A percentile compares a stretch with the other conserved stretches of the same genome.
These are phyloP conservation scores for Spergularia marina DNA, from an alignment of 148 eudicot genomes.

Conservation along the genomic window DNA sequence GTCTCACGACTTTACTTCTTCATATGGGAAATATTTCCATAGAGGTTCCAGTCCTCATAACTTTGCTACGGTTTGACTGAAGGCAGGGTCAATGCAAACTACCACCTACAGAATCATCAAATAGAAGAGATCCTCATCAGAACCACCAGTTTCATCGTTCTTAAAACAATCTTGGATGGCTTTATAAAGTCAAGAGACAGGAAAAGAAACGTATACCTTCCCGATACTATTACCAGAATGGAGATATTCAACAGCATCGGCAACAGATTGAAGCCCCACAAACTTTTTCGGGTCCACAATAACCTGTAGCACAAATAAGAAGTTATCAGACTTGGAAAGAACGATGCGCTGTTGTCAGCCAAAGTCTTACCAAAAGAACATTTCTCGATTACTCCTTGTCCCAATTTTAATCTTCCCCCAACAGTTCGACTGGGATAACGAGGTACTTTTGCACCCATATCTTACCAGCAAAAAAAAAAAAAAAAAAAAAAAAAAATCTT, in stretches of 20 bases:
- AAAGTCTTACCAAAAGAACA: too few species aligned
- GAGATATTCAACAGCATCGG: conserved; percentile 95
- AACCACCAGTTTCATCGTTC: neutral
- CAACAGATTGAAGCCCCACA: conserved; percentile 73
- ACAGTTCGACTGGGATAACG: too few species aligned
- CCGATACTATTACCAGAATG: conserved; percentile 92
- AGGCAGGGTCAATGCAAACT: conserved; percentile 76
- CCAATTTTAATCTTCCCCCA: too few species aligned
- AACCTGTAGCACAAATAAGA: conserved; percentile 41
- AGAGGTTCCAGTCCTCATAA: conserved; percentile 33
- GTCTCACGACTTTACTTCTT: neutral
- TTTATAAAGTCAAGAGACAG: neutral
- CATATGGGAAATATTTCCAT: neutral
- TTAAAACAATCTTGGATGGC: too few species aligned
- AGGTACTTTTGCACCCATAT: too few species aligned
- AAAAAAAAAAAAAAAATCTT: too few species aligned
- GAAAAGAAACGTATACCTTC: conserved; percentile 52
- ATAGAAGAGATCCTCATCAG: neutral
- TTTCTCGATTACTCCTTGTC: too few species aligned
- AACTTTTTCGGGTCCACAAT: conserved; percentile 72
- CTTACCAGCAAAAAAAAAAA: too few species aligned
- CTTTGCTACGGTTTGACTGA: conserved; percentile 49
- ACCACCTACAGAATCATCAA: conserved; percentile 52
- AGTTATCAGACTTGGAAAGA: too few species aligned
- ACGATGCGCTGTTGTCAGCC: too few species aligned